A percentile compares a stretch with the other conserved stretches of the same genome.
Conservation (phyloP, 1,284 basidiomycete genomes). For the Cutaneotrichosporon sp. region DNA sequence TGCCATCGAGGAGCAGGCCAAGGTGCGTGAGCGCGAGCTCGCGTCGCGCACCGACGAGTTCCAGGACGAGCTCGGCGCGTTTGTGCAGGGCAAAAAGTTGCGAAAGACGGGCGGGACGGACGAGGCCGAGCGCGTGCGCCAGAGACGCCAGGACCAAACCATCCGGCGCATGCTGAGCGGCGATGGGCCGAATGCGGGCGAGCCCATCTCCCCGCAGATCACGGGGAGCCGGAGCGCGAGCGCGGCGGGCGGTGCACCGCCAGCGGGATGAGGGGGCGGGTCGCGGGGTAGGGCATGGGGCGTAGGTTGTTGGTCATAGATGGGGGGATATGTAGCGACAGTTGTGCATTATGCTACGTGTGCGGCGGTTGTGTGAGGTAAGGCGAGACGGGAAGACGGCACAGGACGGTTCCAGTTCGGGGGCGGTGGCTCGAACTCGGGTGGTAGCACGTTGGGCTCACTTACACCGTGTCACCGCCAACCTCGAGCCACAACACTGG, state of each 20-base stretch:
- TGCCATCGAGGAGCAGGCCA: slow-evolving; percentile 85
- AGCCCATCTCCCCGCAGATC: not conserved
- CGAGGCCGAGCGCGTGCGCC: slow-evolving; percentile 80
- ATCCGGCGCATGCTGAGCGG: slow-evolving; percentile 78
- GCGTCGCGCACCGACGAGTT: slow-evolving; percentile 66
- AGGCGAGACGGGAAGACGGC: no score
- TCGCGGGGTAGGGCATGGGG: not conserved
- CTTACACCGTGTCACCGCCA: no score
- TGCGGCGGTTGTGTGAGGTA: no score
- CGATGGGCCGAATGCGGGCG: slow-evolving; percentile 12
- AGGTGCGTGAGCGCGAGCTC: slow-evolving; percentile 71
- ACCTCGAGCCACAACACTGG: no score
- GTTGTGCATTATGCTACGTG: not conserved
- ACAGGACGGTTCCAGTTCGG: no score
- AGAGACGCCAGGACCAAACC: slow-evolving; percentile 76
- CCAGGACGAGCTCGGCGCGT: slow-evolving; percentile 74
- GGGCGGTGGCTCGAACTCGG: no score
- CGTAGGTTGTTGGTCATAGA: no score
- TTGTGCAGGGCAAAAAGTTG: slow-evolving; percentile 79
- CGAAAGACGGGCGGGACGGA: slow-evolving; percentile 94
- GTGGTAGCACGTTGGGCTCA: no score
- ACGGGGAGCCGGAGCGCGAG: slow-evolving; percentile 1
- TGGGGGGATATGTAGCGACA: not conserved
- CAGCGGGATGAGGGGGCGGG: not conserved
- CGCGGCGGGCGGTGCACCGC: not conserved